Base-by-base conservation (phyloP, 805 yeast species). In the Priceomyces medius region DNA sequence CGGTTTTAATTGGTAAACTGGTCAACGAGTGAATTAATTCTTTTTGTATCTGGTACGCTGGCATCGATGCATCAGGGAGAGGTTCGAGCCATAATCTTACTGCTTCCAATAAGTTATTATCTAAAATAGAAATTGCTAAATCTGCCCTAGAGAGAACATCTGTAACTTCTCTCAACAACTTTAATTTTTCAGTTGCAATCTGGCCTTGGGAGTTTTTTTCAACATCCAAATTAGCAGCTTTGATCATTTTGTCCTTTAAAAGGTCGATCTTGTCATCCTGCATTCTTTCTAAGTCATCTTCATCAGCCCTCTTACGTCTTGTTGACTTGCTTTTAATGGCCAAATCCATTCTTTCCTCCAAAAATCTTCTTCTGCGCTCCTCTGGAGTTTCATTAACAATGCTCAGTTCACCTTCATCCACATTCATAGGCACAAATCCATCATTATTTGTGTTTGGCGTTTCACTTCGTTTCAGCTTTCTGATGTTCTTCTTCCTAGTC, bases 71-170 rank as follows among this genome's bases (percentile, higher is more conserved):
- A 72, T 95, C 98, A 3, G 99, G 99, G 54, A 93, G 74, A 21
- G 99, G 99, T 64, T 93, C 99, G 43, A 93, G 74, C 99, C 99
- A 93, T 61, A 88, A 83, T 53, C 98, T 78, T 20, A 93, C 90
- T 38, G 96, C 91, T 55, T 91, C 97, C 45, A 93, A 72, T 53
- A 93, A 65, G 63, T 93, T 93, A 61, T 93, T 93, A 68, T 93
- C 99, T 56, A 93, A 74, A 44, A 93, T 88, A 20, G 96, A 85
- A 58, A 91, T 96, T 24, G 96, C 90, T 53, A 93, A 73, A 59
- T 84, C 85, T 2, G 88, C 88, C 67, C 88, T 85, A 20, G 88
- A 74, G 55, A 93, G 68, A 2, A 86, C 80, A 45, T 77, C 81
- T 48, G 76, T 79, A 19, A 93, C 99, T 51, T 80, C 85, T 20